Evolutionary conservation across 306 rosid genomes (phyloP).

Genomic region (Vigna reflexopilosa): DNA sequence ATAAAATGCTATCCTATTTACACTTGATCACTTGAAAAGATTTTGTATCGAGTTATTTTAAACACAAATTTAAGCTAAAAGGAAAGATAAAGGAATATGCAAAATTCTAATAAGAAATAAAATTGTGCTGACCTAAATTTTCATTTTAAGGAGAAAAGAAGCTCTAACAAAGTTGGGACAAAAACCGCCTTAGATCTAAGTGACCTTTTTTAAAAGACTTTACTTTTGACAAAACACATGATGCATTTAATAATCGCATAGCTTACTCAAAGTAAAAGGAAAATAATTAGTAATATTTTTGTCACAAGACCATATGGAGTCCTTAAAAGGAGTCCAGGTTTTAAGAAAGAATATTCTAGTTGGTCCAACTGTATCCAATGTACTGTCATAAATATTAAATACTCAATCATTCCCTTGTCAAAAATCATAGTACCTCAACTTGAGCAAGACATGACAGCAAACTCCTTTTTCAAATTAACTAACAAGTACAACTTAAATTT

Average conservation of each 20-base stretch:
- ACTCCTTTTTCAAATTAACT: conserved; percentile 36
- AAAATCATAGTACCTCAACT: conserved; percentile 11
- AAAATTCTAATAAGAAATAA: not conserved
- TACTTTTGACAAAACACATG: not conserved
- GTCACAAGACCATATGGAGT: not conserved
- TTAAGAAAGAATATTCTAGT: conserved; percentile 13
- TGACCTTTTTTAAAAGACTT: no score
- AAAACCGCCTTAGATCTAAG: not conserved
- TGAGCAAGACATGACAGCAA: conserved; percentile 39
- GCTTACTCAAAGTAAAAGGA: not conserved
- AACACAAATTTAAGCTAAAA: not conserved
- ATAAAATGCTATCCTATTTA: not conserved
- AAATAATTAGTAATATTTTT: not conserved
- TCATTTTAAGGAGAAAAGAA: not conserved
- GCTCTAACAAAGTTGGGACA: not conserved
- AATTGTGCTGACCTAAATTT: not conserved
- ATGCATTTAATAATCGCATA: not conserved
- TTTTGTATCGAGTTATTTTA: not conserved
- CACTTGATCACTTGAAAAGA: not conserved
- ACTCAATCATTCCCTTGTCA: conserved; percentile 11
- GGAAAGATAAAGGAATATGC: not conserved
- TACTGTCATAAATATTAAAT: conserved; percentile 5
- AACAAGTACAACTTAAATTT: conserved; percentile 15
- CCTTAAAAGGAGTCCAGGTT: not conserved
- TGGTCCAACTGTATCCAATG: not conserved